Conservation (phyloP, 331 rosid genomes). For the Malus hybrid region DNA sequence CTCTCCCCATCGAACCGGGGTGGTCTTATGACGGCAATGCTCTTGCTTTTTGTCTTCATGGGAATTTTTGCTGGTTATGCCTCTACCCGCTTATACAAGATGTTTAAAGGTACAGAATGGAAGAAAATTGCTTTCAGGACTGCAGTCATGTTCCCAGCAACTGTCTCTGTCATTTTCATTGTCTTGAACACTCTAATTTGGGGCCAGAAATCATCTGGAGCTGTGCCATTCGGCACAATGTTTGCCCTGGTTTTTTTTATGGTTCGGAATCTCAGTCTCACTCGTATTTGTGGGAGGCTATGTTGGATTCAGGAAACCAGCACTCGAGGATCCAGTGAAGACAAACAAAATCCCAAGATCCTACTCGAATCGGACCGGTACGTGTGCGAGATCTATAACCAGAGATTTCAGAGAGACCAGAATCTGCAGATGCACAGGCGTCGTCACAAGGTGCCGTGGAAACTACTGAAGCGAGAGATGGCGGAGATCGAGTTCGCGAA, state of each 20-base stretch:
- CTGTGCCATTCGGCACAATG: conserved; percentile 98
- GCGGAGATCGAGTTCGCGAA: no score
- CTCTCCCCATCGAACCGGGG: conserved; percentile 98
- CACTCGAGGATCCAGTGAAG: conserved; percentile 92
- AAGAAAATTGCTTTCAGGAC: conserved; percentile 75
- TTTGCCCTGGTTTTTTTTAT: conserved; percentile 83
- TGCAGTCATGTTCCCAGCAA: conserved; percentile 72
- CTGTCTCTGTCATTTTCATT: conserved; percentile 65
- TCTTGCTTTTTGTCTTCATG: conserved; percentile 96
- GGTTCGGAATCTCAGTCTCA: conserved; percentile 98
- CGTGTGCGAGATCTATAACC: no score
- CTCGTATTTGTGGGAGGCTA: conserved; percentile 92
- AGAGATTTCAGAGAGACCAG: no score
- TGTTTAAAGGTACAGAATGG: conserved; percentile 97
- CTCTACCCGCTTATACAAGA: conserved; percentile 75
- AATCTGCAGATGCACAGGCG: no score
- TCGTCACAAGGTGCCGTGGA: no score
- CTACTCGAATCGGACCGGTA: no score
- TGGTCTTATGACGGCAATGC: conserved; percentile 96
- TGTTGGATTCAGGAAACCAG: conserved; percentile 89
- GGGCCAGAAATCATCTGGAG: conserved; percentile 99
- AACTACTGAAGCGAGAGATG: no score
- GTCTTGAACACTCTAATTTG: conserved; percentile 74
- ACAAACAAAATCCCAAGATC: conserved; percentile 97
- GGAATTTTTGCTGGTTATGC: conserved; percentile 90